Evolutionary conservation across 176 grass and related monocot species (phyloP), one percentile per base, ranked within the genome.

Genomic region (Rhipidocladum racemiflorum): DNA sequence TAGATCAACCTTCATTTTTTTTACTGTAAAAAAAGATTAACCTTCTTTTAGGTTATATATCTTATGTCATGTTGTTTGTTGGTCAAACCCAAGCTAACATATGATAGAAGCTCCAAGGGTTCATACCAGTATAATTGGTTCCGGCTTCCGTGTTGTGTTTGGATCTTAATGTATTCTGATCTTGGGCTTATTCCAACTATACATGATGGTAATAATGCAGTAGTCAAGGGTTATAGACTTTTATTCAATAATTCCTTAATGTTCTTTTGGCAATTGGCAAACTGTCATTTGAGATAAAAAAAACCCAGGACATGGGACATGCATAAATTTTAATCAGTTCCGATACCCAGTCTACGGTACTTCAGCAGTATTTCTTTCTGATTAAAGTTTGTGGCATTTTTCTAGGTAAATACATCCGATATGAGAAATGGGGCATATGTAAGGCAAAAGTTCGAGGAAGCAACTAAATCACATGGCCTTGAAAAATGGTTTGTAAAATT

Each of bases 361-460:
- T 72, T 83, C 21, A 57, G 16, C 60, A 74, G 48, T 3, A 51
- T 83, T 79, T 74, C 1, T 74, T 80, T 42, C 40, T 38, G 13
- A 73, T 54, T 54, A 59, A 84, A 76, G 34, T 35, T 1, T 76
- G 78, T 70, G 68, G 24, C 21, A 50, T 84, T 75, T 55, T 83
- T 83, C 68, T 85, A 98, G 95, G 88, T 95, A 77, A 93, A 89
- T 93, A 85, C 95, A 85, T 98, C 92, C 56, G 95, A 98, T 80
- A 89, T 95, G 65, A 95, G 95, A 95, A 93, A 90, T 84, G 95
- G 92, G 51, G 86, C 92, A 38, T 84, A 85, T 82, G 80, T 98
- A 40, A 95, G 87, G 83, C 92, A 91, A 73, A 91, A 90, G 70
- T 98, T 95, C 43, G 81, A 86, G 78, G 95, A 93, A 87, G 92